Conservation (phyloP, 371 early-diverging fungal genomes). For the Mortierella sp. region DNA sequence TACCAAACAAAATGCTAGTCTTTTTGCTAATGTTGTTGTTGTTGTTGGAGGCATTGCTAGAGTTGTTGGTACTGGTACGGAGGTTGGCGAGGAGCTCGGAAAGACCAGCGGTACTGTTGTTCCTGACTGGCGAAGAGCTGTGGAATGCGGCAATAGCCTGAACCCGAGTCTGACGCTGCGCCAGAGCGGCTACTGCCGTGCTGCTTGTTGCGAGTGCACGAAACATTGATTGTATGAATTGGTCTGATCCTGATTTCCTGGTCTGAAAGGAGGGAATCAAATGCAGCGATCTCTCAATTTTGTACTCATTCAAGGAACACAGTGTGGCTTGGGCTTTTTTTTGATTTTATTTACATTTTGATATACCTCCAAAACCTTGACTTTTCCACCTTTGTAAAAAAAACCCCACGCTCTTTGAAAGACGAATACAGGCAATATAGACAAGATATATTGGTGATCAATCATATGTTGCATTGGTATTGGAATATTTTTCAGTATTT, state of each 20-base stretch:
- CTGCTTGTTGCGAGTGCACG: conserved; percentile 40
- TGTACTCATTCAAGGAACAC: background rate
- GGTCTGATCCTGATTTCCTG: conserved; percentile 8
- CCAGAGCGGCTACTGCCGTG: conserved; percentile 7
- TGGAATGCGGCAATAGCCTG: conserved; percentile 30
- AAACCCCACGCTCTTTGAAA: too few relatives aligned
- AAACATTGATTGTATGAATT: conserved; percentile 25
- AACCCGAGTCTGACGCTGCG: conserved; percentile 30
- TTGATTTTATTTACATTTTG: conserved; percentile 1
- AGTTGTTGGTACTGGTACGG: conserved; percentile 9
- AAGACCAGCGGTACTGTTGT: conserved; percentile 1
- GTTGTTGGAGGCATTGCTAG: conserved; percentile 17
- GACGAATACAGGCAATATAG: too few relatives aligned
- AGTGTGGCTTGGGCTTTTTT: background rate
- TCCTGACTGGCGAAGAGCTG: conserved; percentile 19
- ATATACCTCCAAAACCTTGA: background rate
- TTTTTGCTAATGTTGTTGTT: background rate
- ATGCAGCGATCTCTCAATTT: conserved; percentile 1
- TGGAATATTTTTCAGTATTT: conserved; percentile 7
- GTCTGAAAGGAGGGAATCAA: background rate
- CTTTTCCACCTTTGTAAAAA: background rate
- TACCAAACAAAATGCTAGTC: conserved; percentile 18
- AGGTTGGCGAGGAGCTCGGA: conserved; percentile 20
- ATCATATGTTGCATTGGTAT: too few relatives aligned
- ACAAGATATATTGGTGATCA: too few relatives aligned